phyloP scores from a whole-genome alignment of 2,329 filamentous ascomycete genomes.

The Dactylellina leptospora region DNA sequence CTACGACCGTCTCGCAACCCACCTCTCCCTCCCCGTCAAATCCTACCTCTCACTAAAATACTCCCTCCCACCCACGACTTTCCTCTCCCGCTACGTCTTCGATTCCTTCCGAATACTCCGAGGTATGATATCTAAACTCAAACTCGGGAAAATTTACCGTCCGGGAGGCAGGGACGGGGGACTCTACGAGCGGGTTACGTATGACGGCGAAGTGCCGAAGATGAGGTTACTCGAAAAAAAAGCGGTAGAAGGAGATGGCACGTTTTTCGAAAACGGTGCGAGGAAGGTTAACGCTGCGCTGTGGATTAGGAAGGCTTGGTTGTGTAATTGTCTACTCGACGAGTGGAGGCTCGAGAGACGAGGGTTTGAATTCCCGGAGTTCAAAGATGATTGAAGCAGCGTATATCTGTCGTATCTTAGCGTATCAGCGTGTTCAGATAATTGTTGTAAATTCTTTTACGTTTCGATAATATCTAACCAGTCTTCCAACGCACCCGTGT shows the following conservation, averaged over 20 bases:
- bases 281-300: background rate
- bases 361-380: slow-evolving; percentile 28
- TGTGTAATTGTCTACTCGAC: slow-evolving; percentile 35
- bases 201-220: slow-evolving; percentile 2
- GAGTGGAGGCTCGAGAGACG: slow-evolving; percentile 27
- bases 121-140: slow-evolving; percentile 3
- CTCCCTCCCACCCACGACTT: background rate
- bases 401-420: too few species aligned
- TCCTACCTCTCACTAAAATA: slow-evolving; percentile 14
- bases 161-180: background rate
- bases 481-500: too few species aligned
- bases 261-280: slow-evolving; percentile 8
- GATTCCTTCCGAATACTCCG: background rate
- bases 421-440: too few species aligned
- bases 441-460: too few species aligned
- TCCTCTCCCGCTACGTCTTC: background rate
- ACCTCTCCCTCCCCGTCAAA: slow-evolving; percentile 4
- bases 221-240: slow-evolving; percentile 25
- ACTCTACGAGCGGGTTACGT: background rate
- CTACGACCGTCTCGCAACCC: slow-evolving; percentile 23
- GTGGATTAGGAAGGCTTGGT: slow-evolving; percentile 22
- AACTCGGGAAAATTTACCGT: background rate
- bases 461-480: too few species aligned
- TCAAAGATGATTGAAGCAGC: slow-evolving; percentile 16
- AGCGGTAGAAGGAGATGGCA: background rate